Conservation (phyloP, 805 yeast genomes). For the Zygosaccharomyces kombuchaensis region DNA sequence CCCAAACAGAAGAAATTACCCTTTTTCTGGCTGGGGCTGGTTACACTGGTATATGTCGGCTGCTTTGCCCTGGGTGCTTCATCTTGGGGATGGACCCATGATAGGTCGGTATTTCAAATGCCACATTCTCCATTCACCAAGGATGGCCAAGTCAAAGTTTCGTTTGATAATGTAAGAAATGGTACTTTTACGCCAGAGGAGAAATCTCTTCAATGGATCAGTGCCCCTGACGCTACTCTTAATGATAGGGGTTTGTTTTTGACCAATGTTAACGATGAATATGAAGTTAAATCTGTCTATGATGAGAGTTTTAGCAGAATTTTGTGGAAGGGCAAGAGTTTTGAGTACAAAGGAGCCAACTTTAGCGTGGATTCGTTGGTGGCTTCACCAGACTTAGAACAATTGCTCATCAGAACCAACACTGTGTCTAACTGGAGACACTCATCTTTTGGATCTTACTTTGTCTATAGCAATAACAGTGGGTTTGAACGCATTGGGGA, state of each 20-base stretch:
- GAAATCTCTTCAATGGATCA: slow-evolving; percentile 68
- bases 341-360: slow-evolving; percentile 38
- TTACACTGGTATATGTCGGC: neutral
- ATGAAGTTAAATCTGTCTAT: slow-evolving; percentile 48
- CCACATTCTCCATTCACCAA: slow-evolving; percentile 18
- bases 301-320: slow-evolving; percentile 38
- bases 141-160: slow-evolving; percentile 29
- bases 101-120: slow-evolving; percentile 5
- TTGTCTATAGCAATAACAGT: slow-evolving; percentile 38
- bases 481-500: slow-evolving; percentile 30
- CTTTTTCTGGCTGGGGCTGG: neutral
- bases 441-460: slow-evolving; percentile 43
- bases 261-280: slow-evolving; percentile 43
- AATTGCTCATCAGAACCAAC: slow-evolving; percentile 58
- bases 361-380: slow-evolving; percentile 49
- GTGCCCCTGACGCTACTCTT: slow-evolving; percentile 39
- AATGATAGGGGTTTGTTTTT: slow-evolving; percentile 68
- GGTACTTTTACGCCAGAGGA: slow-evolving; percentile 51
- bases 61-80: neutral
- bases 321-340: slow-evolving; percentile 47
- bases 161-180: slow-evolving; percentile 47
- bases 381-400: slow-evolving; percentile 63
- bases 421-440: slow-evolving; percentile 57
- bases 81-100: no score
- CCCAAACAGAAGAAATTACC: neutral